Base-by-base conservation (phyloP, 371 early-diverging fungal genomes). In the Coemansia sp. region DNA sequence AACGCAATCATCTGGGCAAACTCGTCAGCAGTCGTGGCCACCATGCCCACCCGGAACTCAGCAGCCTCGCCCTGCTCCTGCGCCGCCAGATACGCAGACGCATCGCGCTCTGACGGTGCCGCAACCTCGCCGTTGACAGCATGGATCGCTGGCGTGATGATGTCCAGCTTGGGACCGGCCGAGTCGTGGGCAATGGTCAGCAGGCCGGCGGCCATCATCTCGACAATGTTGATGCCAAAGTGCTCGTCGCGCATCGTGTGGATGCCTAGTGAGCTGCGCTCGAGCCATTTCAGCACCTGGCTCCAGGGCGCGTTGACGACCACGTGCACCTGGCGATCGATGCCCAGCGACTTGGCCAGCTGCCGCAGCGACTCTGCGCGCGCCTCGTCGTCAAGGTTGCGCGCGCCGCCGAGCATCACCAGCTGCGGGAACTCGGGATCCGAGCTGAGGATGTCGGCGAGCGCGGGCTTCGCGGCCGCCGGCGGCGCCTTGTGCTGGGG, bases 201-300 rank as follows among this genome's bases (percentile, higher is more conserved):
- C 47, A 94, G 64, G 10, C 97, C 98, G 12, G 95, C 91, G 8
- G 95, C 94, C 96, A 96, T 94, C 64, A 94, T 95, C 78, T 98
- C 99, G 2, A 98, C 93, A 43, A 97, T 86, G 29, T 92, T 88
- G 67, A 98, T 98, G 14, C 99, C 99, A 81, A 98, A 98, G 72
- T 98, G 99, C 70, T 98, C 99, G 66, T 97, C 89, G 79, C 84
- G 81, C 99, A 98, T 98, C 12, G 97, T 91, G 70, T 97, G 97
- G 18, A 98, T 54, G 0, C 97, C 99, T 40, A 96, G 78, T 50
- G 81, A 80, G n/a, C 88, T 84, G 9, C 55, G 67, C 2, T 80
- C 71, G 12, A 95, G 67, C 65, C 85, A 82, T 0, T 75, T 70
- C 10, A 82, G 79, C 0, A 96, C 82, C 4, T 80, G 80, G 38